A percentile compares a stretch with the other conserved stretches of the same genome.
Evolutionary conservation across 768 basidiomycete species (phyloP).

Genomic region (Strobilomyces confusus): DNA sequence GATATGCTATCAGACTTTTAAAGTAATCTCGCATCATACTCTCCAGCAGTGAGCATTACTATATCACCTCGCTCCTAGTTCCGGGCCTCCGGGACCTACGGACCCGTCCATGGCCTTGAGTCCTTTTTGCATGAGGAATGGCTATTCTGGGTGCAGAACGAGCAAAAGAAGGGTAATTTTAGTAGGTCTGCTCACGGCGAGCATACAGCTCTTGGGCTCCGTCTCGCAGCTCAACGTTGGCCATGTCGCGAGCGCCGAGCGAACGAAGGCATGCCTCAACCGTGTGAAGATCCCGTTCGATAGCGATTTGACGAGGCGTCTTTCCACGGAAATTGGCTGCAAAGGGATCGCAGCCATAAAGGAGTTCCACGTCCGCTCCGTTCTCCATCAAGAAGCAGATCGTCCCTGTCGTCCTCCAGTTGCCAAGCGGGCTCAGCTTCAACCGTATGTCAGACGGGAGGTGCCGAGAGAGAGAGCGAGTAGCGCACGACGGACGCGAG

Average conservation of each 20-base stretch:
- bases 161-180: not conserved
- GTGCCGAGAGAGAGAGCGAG: not conserved
- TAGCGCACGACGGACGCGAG: not conserved
- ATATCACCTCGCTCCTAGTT: not conserved
- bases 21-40: conserved; percentile 9
- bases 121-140: not conserved
- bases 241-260: not conserved
- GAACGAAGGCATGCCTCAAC: not conserved
- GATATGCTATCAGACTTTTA: conserved; percentile 72
- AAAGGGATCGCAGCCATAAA: not conserved
- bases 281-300: not conserved
- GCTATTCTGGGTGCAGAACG: not conserved
- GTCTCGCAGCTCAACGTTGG: not conserved
- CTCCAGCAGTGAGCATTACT: not conserved
- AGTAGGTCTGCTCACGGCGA: not conserved
- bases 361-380: not conserved
- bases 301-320: not conserved
- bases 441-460: not conserved
- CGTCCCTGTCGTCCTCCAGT: not conserved
- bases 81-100: not conserved
- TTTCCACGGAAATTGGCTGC: not conserved
- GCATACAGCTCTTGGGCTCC: not conserved
- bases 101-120: not conserved
- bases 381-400: not conserved
- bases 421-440: not conserved